Conservation (phyloP, 192 early-diverging fungal genomes). For the Pilaira anomala region DNA sequence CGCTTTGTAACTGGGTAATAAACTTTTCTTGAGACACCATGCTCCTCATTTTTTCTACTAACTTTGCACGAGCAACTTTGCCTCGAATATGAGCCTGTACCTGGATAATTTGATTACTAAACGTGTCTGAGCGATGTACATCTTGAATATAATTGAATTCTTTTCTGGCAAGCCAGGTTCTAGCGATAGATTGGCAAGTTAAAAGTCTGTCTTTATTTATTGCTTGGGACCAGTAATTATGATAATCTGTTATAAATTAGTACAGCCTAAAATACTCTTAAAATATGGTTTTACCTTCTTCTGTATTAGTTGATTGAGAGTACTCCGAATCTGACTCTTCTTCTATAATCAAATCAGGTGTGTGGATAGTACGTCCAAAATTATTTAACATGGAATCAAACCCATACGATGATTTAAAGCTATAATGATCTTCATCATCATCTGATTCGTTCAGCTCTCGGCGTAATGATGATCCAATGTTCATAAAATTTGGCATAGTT, state of each 20-base stretch:
- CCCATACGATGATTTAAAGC: too few species aligned
- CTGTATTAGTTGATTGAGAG: not conserved
- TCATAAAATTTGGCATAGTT: slow-evolving; percentile 86
- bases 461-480: slow-evolving; percentile 68
- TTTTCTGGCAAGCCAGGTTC: slow-evolving; percentile 4
- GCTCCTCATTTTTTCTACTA: slow-evolving; percentile 50
- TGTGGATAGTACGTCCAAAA: not conserved
- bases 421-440: not conserved
- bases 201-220: slow-evolving; percentile 7
- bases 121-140: slow-evolving; percentile 16
- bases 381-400: not conserved
- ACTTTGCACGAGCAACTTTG: slow-evolving; percentile 47
- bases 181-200: slow-evolving; percentile 22
- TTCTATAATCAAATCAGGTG: slow-evolving; percentile 16
- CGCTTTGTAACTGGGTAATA: slow-evolving; percentile 29
- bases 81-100: slow-evolving; percentile 61
- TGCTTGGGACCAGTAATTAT: slow-evolving; percentile 24
- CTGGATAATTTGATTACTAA: slow-evolving; percentile 16
- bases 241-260: not conserved
- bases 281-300: not conserved
- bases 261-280: not conserved
- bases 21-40: slow-evolving; percentile 49
- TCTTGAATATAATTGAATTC: slow-evolving; percentile 15
- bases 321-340: slow-evolving; percentile 14
- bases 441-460: slow-evolving; percentile 44